These are phyloP conservation scores for Phytophthora citricola DNA, from an alignment of 352 stramenopile species.

Conservation along the genomic window DNA sequence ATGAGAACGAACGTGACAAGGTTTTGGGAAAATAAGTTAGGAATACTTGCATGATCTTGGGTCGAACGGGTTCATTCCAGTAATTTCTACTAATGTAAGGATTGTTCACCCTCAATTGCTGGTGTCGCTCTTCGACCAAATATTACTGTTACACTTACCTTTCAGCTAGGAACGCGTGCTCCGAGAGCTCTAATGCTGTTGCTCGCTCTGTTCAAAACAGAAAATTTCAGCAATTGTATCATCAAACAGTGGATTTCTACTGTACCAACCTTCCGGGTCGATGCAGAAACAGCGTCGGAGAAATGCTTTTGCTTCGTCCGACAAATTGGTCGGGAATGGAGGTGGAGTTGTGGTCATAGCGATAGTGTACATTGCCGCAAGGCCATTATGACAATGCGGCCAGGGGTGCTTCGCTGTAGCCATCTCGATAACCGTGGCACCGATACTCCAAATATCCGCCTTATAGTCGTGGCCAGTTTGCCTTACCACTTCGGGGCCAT, in stretches of 20 bases:
- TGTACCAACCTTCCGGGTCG: slow-evolving; percentile 66
- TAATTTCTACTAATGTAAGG: slow-evolving; percentile 8
- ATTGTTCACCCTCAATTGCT: neutral
- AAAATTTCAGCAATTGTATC: slow-evolving; percentile 5
- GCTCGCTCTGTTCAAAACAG: slow-evolving; percentile 53
- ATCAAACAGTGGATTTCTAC: neutral
- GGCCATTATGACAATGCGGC: slow-evolving; percentile 61
- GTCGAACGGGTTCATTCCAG: slow-evolving; percentile 1
- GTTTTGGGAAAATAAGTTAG: neutral
- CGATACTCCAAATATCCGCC: slow-evolving; percentile 85
- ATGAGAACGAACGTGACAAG: neutral
- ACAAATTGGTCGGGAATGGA: slow-evolving; percentile 60
- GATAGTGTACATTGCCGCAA: slow-evolving; percentile 77
- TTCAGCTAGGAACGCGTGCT: slow-evolving; percentile 61
- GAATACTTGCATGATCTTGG: neutral
- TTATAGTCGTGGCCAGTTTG: slow-evolving; percentile 81
- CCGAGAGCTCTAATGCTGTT: slow-evolving; percentile 63
- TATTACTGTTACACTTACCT: slow-evolving; percentile 37
- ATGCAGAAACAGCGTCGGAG: slow-evolving; percentile 76
- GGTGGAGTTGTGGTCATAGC: slow-evolving; percentile 61
- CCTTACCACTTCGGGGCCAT: slow-evolving; percentile 85
- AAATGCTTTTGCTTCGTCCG: slow-evolving; percentile 59
- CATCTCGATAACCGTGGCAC: slow-evolving; percentile 84
- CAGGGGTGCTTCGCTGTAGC: slow-evolving; percentile 77
- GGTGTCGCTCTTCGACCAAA: slow-evolving; percentile 2